Conservation (phyloP, 805 yeast species). For the Zygotorulaspora sp. region DNA sequence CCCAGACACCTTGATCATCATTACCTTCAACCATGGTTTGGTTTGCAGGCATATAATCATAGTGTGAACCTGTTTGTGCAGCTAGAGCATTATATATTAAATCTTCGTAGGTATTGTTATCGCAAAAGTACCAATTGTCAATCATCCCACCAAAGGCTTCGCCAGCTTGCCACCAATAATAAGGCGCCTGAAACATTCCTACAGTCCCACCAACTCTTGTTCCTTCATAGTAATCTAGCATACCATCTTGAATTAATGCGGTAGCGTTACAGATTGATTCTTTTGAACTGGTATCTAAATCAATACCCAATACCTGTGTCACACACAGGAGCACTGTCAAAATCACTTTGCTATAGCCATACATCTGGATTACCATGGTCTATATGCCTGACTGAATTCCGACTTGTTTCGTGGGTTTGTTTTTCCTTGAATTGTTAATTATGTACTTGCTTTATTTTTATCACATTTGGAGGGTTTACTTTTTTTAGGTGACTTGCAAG, state of each 20-base stretch:
- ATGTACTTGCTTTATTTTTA: constrained; percentile 6
- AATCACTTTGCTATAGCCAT: not conserved
- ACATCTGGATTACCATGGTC: not conserved
- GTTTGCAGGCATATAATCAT: constrained; percentile 56
- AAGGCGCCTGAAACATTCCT: constrained; percentile 66
- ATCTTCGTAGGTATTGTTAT: constrained; percentile 58
- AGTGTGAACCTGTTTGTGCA: constrained; percentile 41
- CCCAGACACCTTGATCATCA: constrained; percentile 73
- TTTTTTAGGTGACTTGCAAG: not conserved
- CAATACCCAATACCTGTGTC: constrained; percentile 27
- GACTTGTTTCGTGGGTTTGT: too few relatives aligned
- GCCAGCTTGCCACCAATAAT: constrained; percentile 91
- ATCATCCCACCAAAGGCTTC: constrained; percentile 65
- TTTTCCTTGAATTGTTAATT: not conserved
- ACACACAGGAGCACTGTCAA: constrained; percentile 1
- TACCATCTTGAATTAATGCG: constrained; percentile 53
- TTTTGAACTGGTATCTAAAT: constrained; percentile 38
- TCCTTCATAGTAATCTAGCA: constrained; percentile 66
- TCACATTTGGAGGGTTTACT: not conserved
- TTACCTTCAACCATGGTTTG: constrained; percentile 68
- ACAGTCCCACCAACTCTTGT: constrained; percentile 56
- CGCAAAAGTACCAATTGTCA: constrained; percentile 68
- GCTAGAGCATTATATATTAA: constrained; percentile 51
- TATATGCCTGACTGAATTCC: too few relatives aligned
- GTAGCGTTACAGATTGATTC: constrained; percentile 55